Percentiles rank a stretch among this genome's conserved stretches.
Conservation (phyloP, 2,329 filamentous ascomycete species). For the Colletotrichum sp. region DNA sequence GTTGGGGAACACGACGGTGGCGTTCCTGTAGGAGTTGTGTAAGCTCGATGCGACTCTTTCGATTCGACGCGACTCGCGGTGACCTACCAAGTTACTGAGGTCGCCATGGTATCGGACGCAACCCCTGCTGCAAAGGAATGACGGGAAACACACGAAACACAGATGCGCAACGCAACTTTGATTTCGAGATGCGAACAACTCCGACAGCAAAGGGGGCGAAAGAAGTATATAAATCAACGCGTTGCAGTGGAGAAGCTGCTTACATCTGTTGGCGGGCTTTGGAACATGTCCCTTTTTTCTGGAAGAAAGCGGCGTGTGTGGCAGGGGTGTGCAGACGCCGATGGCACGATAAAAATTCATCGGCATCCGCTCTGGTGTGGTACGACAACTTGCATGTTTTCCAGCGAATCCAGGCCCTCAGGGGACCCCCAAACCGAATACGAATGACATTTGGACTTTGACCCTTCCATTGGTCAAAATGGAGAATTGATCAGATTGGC, state of each 20-base stretch:
- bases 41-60: background rate
- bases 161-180: background rate
- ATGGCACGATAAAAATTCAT: constrained; percentile 14
- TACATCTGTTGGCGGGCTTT: constrained; percentile 11
- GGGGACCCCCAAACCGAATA: constrained; percentile 4
- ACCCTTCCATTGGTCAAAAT: background rate
- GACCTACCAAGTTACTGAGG: constrained; percentile 2
- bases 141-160: background rate
- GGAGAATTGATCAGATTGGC: background rate
- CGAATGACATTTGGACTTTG: background rate
- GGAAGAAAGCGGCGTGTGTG: background rate
- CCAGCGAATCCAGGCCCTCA: background rate
- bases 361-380: constrained; percentile 15
- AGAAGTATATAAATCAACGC: background rate
- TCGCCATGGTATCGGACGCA: background rate
- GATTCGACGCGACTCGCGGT: background rate
- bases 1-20: constrained; percentile 47
- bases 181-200: background rate
- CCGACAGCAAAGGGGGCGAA: background rate
- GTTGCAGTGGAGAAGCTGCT: background rate
- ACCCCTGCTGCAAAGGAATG: background rate
- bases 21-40: constrained; percentile 45
- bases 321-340: constrained; percentile 11
- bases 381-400: constrained; percentile 9
- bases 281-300: background rate